These are phyloP conservation scores for Russula olivacea DNA, from an alignment of 768 basidiomycete species.

Conservation along the genomic window DNA sequence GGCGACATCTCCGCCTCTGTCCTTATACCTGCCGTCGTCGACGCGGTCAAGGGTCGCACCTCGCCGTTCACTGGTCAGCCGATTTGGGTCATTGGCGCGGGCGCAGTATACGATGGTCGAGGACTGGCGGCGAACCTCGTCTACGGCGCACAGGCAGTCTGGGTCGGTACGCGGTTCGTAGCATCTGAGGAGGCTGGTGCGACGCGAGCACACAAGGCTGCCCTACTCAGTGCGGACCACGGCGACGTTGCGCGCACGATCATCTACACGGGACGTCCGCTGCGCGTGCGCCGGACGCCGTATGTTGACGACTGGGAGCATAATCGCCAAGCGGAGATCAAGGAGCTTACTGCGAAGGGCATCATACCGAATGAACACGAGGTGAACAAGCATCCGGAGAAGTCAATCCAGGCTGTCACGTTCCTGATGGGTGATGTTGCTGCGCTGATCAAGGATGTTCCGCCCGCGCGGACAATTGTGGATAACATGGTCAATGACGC, in stretches of 20 bases:
- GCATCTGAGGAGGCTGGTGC: constrained; percentile 76
- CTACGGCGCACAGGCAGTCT: constrained; percentile 86
- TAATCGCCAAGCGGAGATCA: constrained; percentile 76
- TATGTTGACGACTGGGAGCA: constrained; percentile 84
- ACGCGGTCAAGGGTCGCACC: constrained; percentile 67
- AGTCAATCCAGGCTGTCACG: constrained; percentile 53
- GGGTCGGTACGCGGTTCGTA: constrained; percentile 67
- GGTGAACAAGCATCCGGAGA: constrained; percentile 75
- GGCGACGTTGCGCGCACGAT: constrained; percentile 81
- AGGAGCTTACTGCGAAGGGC: constrained; percentile 76
- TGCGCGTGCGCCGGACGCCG: constrained; percentile 78
- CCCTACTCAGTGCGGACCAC: constrained; percentile 59
- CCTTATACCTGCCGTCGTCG: constrained; percentile 88
- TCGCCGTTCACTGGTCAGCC: constrained; percentile 79
- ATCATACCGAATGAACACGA: constrained; percentile 70
- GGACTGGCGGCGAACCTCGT: constrained; percentile 80
- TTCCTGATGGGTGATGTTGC: constrained; percentile 87
- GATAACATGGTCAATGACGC: constrained; percentile 72
- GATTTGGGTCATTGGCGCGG: constrained; percentile 85
- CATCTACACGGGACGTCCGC: constrained; percentile 85
- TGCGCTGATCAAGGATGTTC: constrained; percentile 64
- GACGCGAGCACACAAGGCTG: constrained; percentile 79
- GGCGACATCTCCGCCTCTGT: constrained; percentile 79
- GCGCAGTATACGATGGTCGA: constrained; percentile 86
- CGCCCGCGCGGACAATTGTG: constrained; percentile 78